These are phyloP conservation scores for Mortierella polycephala DNA, from an alignment of 371 early-diverging fungal genomes.

Conservation along the genomic window DNA sequence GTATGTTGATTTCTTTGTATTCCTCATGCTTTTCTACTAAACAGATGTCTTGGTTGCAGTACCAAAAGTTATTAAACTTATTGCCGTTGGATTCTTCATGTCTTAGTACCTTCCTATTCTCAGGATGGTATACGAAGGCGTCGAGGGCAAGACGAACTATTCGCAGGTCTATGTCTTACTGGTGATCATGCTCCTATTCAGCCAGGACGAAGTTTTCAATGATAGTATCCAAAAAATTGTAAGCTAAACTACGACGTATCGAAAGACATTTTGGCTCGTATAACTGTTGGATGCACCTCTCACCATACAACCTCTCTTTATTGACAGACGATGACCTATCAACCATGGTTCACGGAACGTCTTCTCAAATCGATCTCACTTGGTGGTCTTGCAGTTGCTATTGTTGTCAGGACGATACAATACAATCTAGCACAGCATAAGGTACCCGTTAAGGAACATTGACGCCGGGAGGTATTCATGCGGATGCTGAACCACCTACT, in stretches of 20 bases:
- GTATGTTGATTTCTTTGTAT: slow-evolving; percentile 32
- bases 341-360: slow-evolving; percentile 82
- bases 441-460: slow-evolving; percentile 39
- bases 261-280: neutral
- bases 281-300: neutral
- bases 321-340: slow-evolving; percentile 64
- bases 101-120: slow-evolving; percentile 74
- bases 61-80: neutral
- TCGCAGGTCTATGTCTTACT: slow-evolving; percentile 76
- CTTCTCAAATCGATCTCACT: slow-evolving; percentile 73
- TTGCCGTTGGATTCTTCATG: neutral
- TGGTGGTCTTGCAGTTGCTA: slow-evolving; percentile 71
- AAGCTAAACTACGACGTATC: slow-evolving; percentile 29
- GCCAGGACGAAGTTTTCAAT: slow-evolving; percentile 79
- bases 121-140: slow-evolving; percentile 73
- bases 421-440: slow-evolving; percentile 76
- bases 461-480: neutral
- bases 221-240: slow-evolving; percentile 82
- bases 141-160: slow-evolving; percentile 70
- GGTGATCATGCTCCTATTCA: slow-evolving; percentile 71
- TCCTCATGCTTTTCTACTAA: neutral
- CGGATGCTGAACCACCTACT: no score
- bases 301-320: neutral
- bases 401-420: slow-evolving; percentile 74
- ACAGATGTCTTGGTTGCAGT: neutral